phyloP scores from a whole-genome alignment of 192 early-diverging fungal species.

The Allomyces arbusculus region DNA sequence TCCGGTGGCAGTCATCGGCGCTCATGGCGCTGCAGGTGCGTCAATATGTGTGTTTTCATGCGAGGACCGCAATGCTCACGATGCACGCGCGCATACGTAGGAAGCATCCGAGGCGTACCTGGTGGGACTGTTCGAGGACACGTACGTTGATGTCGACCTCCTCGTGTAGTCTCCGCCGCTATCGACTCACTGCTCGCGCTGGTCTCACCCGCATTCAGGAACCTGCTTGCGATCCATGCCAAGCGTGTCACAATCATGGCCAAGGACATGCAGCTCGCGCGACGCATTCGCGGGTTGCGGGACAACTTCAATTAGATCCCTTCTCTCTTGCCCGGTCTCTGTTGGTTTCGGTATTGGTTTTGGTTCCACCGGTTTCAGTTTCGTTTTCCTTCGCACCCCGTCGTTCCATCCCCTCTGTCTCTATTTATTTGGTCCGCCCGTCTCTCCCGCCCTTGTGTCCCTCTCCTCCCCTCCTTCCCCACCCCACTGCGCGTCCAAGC shows the following conservation, averaged over 20 bases:
- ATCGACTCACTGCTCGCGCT: not conserved
- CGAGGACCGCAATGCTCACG: no score
- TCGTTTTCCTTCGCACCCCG: no score
- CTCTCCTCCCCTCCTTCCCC: no score
- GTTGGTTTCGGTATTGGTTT: not conserved
- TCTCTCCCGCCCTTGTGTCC: no score
- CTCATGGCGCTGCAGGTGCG: constrained; percentile 57
- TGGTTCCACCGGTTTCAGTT: not conserved
- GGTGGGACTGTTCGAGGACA: constrained; percentile 74
- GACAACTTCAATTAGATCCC: constrained; percentile 4
- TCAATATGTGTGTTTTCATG: no score
- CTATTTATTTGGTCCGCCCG: no score
- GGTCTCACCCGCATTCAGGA: constrained; percentile 20
- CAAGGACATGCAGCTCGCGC: constrained; percentile 73
- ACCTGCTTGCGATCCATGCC: constrained; percentile 84
- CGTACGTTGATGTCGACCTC: constrained; percentile 22
- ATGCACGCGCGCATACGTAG: no score
- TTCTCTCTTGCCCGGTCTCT: not conserved
- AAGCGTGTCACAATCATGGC: constrained; percentile 86
- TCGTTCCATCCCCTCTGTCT: no score
- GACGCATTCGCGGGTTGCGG: constrained; percentile 64
- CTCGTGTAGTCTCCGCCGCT: not conserved
- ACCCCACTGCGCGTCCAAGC: no score
- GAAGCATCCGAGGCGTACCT: constrained; percentile 52
- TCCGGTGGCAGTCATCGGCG: constrained; percentile 55